Base-by-base conservation (phyloP, 192 early-diverging fungal genomes). In the Powellomyces hirtus region DNA sequence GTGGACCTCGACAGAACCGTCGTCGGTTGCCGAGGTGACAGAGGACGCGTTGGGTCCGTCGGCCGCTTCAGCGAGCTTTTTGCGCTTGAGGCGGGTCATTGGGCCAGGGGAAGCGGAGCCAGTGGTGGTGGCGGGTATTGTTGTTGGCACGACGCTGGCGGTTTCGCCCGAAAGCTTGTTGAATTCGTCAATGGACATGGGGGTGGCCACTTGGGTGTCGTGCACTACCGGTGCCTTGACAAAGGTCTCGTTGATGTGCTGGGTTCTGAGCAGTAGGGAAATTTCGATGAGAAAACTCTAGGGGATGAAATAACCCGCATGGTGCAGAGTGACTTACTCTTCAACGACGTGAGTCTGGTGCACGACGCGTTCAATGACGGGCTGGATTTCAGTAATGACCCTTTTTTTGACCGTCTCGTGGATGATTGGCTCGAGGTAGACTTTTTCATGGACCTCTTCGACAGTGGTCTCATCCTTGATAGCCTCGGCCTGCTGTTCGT, bases 361-460 rank as follows among this genome's bases (percentile, higher is more conserved):
- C 0, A 72, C 50, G n/a, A 72, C 70, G 1, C 70, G 50, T 44
- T 72, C 70, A 36, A 72, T 72, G 29, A 72, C 70, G 29, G 70
- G 70, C 37, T 72, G 70, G n/a, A 72, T 44, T 33, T 72, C 70
- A 11, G 61, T 72, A 33, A 72, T 72, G 62, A 72, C 49, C 16
- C 56, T 64, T 16, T 46, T 62, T 33, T 72, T 64, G n/a, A 72
- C 53, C 6, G 44, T 49, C 51, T 72, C 70, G 22, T 72, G 61
- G 40, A 72, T 72, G 56, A 72, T 58, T 30, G 70, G 70, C n/a
- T 64, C 70, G 20, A 60, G 68, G 30, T 57, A 72, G 18, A 72
- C 69, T 55, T 62, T 72, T 31, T 72, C 70, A 38, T 72, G 70
- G 18, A 72, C 62, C 24, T 55, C 52, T 27, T 26, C 55, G 20